Evolutionary conservation across 352 stramenopile genomes (phyloP), one percentile per base, ranked within the genome.

Genomic region (Plasmopara viticola): DNA sequence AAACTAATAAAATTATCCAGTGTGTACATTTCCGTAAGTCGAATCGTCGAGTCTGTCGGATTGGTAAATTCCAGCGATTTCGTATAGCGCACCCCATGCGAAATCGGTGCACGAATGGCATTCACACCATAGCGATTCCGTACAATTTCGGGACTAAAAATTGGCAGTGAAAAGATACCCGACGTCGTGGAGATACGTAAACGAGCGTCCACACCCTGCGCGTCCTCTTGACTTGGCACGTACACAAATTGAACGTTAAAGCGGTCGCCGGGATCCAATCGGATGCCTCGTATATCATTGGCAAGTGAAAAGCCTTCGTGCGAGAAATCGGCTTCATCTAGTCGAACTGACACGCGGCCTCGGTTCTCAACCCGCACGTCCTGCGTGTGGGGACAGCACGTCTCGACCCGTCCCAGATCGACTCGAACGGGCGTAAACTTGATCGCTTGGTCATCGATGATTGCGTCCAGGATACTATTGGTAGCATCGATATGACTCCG

Each of bases 1-100:
- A 86, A 33, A 25, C 69, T 38, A 17, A 78, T 56, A 34, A 74
- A 54, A 6, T 62, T 55, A 39, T 86, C 66, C 9, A 70, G 42
- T 12, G 68, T 56, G 17, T 70, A 86, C 9, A 81, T 50, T 33
- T 88, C 74, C 0, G 66, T 65, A 17, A 88, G 58, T 29, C 66
- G 70, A 41, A 88, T 49, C 6, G 60, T 51, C 13, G 64, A 17
- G 15, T 75, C 25, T n/a, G 47, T 56, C 14, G 77, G 65, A 49
- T 87, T 87, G 13, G 50, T 39, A 52, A 87, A 55, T 8, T 51
- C 18, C 38, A 87, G 46, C n/a, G 56, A 54, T 20, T 73, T 44
- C 20, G 64, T 56, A 31, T 72, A 72, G 17, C 46, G 51, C 0
- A 56, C 53, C n/a, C 63, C 72, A 15, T 55, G 17, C 8, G 74